Conservation (phyloP, 1,139 yeast species). For the Sugiyamaella paludigena region DNA sequence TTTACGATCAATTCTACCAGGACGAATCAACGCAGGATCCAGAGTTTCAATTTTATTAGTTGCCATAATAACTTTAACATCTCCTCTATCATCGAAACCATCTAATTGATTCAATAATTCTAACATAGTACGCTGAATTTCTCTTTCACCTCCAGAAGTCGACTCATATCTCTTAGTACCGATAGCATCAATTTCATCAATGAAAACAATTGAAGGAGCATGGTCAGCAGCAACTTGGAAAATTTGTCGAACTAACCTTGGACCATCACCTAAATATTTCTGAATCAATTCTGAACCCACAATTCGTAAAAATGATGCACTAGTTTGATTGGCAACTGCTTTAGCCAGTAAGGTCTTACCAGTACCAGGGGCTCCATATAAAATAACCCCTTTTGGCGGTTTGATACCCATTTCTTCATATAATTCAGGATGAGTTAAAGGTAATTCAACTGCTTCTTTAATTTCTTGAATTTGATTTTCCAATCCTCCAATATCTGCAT, state of each 20-base stretch:
- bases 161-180: slow-evolving; percentile 98
- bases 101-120: slow-evolving; percentile 94
- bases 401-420: slow-evolving; percentile 99
- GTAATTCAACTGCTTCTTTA: slow-evolving; percentile 96
- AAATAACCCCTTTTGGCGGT: slow-evolving; percentile 98
- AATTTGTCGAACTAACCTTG: slow-evolving; percentile 88
- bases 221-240: slow-evolving; percentile 96
- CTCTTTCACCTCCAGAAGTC: slow-evolving; percentile 95
- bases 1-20: slow-evolving; percentile 98
- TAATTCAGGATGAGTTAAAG: slow-evolving; percentile 94
- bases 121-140: slow-evolving; percentile 97
- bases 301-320: slow-evolving; percentile 93
- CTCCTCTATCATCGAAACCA: slow-evolving; percentile 98
- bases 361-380: slow-evolving; percentile 99
- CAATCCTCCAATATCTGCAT: slow-evolving; percentile 96
- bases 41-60: slow-evolving; percentile 92
- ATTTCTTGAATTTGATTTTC: slow-evolving; percentile 97
- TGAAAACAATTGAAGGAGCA: slow-evolving; percentile 96
- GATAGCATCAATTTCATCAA: slow-evolving; percentile 98
- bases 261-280: slow-evolving; percentile 97
- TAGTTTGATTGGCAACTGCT: slow-evolving; percentile 97
- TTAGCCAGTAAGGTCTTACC: slow-evolving; percentile 96
- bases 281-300: slow-evolving; percentile 97
- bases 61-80: slow-evolving; percentile 98
- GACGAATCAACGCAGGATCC: slow-evolving; percentile 97